These are phyloP conservation scores for Penicillium sp. DNA, from an alignment of 2,329 filamentous ascomycete genomes.

Conservation along the genomic window DNA sequence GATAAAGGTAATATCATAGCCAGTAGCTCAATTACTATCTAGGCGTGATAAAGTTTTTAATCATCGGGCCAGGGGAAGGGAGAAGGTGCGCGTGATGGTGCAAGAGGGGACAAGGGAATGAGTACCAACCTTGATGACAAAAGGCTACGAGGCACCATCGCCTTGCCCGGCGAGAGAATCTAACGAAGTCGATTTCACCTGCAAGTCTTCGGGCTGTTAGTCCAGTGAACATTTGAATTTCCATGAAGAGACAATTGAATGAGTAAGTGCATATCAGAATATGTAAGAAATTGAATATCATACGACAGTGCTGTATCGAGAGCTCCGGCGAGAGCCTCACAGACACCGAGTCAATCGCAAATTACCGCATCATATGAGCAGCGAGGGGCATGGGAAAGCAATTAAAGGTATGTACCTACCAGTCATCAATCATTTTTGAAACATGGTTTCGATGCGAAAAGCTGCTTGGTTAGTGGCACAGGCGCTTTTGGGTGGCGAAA, in stretches of 20 bases:
- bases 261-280: constrained; percentile 65
- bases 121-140: background rate
- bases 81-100: background rate
- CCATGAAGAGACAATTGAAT: constrained; percentile 1
- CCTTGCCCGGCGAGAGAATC: background rate
- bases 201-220: constrained; percentile 23
- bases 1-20: constrained; percentile 53
- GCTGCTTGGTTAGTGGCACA: constrained; percentile 2
- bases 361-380: constrained; percentile 82
- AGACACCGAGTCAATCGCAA: constrained; percentile 90
- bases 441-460: background rate
- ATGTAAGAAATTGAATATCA: constrained; percentile 99
- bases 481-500: background rate
- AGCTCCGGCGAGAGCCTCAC: constrained; percentile 87
- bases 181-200: background rate
- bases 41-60: constrained; percentile 56
- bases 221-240: constrained; percentile 2
- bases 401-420: constrained; percentile 19
- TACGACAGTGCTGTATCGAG: constrained; percentile 64
- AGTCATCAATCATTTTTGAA: constrained; percentile 6
- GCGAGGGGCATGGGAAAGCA: constrained; percentile 2
- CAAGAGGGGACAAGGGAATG: background rate
- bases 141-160: background rate
- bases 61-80: constrained; percentile 50
- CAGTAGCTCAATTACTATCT: constrained; percentile 63